Percentiles rank a stretch among this genome's conserved stretches.
phyloP scores from a whole-genome alignment of 148 eudicot species.

The Vaccinium corymbosum region DNA sequence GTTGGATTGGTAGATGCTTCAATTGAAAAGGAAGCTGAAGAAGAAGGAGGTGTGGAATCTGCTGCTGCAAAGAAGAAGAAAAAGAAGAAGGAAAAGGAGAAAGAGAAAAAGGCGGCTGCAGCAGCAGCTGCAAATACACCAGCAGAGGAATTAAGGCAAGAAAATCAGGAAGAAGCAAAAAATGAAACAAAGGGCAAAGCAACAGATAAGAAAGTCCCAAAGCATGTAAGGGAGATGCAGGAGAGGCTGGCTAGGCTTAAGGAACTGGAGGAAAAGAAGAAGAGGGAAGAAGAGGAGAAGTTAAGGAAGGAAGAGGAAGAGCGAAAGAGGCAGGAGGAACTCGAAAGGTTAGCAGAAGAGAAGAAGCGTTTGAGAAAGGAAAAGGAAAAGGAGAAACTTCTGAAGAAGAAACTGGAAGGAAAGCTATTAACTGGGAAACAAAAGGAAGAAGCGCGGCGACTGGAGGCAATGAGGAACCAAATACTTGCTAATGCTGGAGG shows the following conservation, averaged over 20 bases:
- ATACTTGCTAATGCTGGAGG: slow-evolving; percentile 48
- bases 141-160: slow-evolving; percentile 29
- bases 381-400: slow-evolving; percentile 75
- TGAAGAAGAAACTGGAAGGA: slow-evolving; percentile 73
- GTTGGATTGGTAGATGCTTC: slow-evolving; percentile 29
- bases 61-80: slow-evolving; percentile 76
- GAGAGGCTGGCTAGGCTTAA: slow-evolving; percentile 72
- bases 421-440: slow-evolving; percentile 75
- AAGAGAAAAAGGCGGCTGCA: slow-evolving; percentile 46
- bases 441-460: slow-evolving; percentile 80
- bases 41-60: slow-evolving; percentile 47
- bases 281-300: slow-evolving; percentile 83
- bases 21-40: slow-evolving; percentile 56
- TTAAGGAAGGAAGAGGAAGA: slow-evolving; percentile 87
- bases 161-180: slow-evolving; percentile 54
- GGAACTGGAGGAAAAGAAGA: slow-evolving; percentile 70
- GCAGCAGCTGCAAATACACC: slow-evolving; percentile 45
- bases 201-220: slow-evolving; percentile 71
- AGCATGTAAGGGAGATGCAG: slow-evolving; percentile 86
- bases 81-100: slow-evolving; percentile 70
- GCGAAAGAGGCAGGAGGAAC: slow-evolving; percentile 61
- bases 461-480: slow-evolving; percentile 80
- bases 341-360: slow-evolving; percentile 72
- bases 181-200: slow-evolving; percentile 49
- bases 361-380: slow-evolving; percentile 71